Evolutionary conservation across 2,329 filamentous ascomycete species (phyloP).

Genomic region (Diaporthe humulicola): DNA sequence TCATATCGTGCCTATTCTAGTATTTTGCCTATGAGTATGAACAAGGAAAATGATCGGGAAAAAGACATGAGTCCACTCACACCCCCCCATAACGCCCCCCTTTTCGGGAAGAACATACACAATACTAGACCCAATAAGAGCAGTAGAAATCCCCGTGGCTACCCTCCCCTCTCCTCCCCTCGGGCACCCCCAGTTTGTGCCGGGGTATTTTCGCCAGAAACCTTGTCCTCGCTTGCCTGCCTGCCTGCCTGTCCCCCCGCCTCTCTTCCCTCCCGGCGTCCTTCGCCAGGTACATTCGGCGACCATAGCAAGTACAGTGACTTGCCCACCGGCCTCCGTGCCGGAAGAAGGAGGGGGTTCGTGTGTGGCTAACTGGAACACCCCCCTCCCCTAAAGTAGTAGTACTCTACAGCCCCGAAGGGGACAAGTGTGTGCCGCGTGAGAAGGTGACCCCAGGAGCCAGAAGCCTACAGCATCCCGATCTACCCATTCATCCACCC

Average conservation of each 20-base stretch:
- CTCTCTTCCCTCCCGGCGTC: too few relatives aligned
- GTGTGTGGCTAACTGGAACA: background rate
- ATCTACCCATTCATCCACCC: background rate
- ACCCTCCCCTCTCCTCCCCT: constrained; percentile 19
- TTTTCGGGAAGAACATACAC: background rate
- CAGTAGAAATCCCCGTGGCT: background rate
- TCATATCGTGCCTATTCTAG: constrained; percentile 29
- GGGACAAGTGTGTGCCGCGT: constrained; percentile 48
- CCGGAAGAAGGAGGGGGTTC: background rate
- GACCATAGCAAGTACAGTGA: background rate
- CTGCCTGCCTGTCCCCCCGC: background rate
- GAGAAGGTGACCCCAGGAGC: constrained; percentile 23
- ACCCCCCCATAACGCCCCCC: background rate
- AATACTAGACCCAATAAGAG: background rate
- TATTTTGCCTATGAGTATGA: constrained; percentile 34
- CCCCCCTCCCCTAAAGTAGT: constrained; percentile 50
- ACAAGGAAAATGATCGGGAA: constrained; percentile 26
- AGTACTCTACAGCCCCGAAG: constrained; percentile 52
- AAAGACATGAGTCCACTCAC: background rate
- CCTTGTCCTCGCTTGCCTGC: background rate
- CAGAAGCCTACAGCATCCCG: background rate
- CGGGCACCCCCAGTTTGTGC: background rate
- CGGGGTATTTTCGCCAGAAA: constrained; percentile 12
- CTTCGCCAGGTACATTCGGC: background rate
- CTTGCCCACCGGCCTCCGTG: background rate